Evolutionary conservation across 1,139 yeast species (phyloP).

Genomic region (Hansenula sp.): DNA sequence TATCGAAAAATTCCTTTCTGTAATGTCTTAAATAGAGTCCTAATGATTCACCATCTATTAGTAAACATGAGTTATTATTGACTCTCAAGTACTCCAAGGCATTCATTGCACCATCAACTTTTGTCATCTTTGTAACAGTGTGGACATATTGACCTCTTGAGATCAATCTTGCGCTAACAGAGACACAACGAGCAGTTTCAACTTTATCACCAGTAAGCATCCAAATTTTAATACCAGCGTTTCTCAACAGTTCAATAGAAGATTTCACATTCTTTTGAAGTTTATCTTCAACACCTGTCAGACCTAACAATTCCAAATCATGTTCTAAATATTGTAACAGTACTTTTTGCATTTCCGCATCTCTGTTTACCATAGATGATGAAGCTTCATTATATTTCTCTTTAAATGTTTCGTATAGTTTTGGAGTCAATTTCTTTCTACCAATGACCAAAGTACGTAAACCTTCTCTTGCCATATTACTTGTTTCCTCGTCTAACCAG

Average conservation of each 20-base stretch:
- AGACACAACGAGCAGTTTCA: conserved; percentile 96
- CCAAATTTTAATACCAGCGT: conserved; percentile 98
- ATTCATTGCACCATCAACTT: conserved; percentile 62
- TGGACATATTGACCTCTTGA: conserved; percentile 93
- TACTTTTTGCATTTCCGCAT: conserved; percentile 62
- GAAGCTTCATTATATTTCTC: conserved; percentile 68
- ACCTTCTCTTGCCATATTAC: conserved; percentile 98
- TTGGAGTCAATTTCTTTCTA: conserved; percentile 57
- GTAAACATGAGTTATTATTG: conserved; percentile 73
- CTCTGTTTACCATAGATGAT: conserved; percentile 75
- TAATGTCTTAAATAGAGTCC: conserved; percentile 60
- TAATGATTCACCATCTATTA: conserved; percentile 93
- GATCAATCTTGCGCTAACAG: conserved; percentile 88
- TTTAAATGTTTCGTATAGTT: conserved; percentile 58
- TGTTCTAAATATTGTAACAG: conserved; percentile 70
- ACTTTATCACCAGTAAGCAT: conserved; percentile 99
- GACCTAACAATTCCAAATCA: conserved; percentile 80
- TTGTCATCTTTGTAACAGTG: conserved; percentile 63
- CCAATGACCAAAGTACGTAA: conserved; percentile 91
- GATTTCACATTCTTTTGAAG: conserved; percentile 88
- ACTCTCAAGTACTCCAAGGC: conserved; percentile 67
- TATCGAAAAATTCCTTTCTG: conserved; percentile 67
- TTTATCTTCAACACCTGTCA: conserved; percentile 97
- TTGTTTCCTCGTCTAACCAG: conserved; percentile 97
- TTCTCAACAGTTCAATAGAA: conserved; percentile 84